These are phyloP conservation scores for Fusarium graminum DNA, from an alignment of 2,329 filamentous ascomycete genomes.

Conservation along the genomic window DNA sequence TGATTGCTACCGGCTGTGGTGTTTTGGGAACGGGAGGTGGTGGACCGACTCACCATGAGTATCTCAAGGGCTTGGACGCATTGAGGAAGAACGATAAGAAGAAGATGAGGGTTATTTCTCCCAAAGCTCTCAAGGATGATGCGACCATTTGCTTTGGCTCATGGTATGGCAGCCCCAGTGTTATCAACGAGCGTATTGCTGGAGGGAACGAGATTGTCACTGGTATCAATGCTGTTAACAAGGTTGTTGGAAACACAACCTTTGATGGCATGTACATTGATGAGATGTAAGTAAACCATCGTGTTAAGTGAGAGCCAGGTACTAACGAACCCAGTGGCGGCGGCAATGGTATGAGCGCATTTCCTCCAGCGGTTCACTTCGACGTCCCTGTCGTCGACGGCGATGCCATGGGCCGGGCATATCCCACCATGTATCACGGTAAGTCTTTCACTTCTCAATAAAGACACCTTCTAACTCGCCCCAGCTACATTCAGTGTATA, in stretches of 20 bases:
- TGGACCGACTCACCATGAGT: conserved; percentile 58
- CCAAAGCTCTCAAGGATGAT: conserved; percentile 54
- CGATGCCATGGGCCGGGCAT: conserved; percentile 57
- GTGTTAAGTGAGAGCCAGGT: accelerated
- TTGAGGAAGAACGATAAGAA: conserved; percentile 52
- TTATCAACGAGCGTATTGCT: conserved; percentile 56
- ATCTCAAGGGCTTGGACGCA: conserved; percentile 58
- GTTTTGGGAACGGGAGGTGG: conserved; percentile 56
- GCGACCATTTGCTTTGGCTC: conserved; percentile 59
- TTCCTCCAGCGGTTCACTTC: conserved; percentile 53
- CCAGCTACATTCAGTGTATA: conserved; percentile 57
- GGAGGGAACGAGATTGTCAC: conserved; percentile 55
- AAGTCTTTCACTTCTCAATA: neutral
- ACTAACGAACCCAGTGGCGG: conserved; percentile 51
- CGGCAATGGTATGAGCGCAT: conserved; percentile 56
- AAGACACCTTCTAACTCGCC: neutral
- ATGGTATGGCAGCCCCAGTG: conserved; percentile 60
- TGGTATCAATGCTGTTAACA: conserved; percentile 55
- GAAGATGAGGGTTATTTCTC: conserved; percentile 58
- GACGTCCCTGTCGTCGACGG: conserved; percentile 56
- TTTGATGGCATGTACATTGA: conserved; percentile 54
- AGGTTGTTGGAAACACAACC: conserved; percentile 50
- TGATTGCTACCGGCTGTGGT: conserved; percentile 54
- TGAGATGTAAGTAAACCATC: conserved; percentile 53
- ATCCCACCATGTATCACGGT: conserved; percentile 56